Base-by-base conservation (phyloP, 495 filamentous ascomycete species). In the Aspergillus steynii region DNA sequence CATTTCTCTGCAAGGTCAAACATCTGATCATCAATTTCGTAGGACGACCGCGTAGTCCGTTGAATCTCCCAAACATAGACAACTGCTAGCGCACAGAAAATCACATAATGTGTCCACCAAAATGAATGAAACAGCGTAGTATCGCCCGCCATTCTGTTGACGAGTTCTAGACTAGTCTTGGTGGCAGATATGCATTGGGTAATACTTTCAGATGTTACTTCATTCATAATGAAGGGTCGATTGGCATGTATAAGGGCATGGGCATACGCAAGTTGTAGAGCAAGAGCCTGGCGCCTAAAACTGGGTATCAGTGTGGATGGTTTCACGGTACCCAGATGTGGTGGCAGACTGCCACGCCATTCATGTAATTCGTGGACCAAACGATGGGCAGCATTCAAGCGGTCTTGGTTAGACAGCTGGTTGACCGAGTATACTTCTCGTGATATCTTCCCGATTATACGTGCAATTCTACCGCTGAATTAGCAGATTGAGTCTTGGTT, bases 81-180 rank as follows among this genome's bases (percentile, higher is more conserved):
- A 49, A 75, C 69, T 1, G 68, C 68, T 2, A 77, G 61, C 8
- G 74, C 71, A 55, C 69, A 74, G 61, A 77, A 77, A 5, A 65
- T 65, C 5, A 75, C 69, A 57, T 75, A 77, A 49, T 75, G 72
- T 48, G 71, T 77, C 69, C 65, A 74, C 74, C 73, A 77, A 46
- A 77, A 74, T 27, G 69, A 66, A 31, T 73, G 62, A 47, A 75
- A 69, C 10, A 72, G 31, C 1, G 46, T 62, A 6, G 46, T 63
- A n/a, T 68, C 63, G 20, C 54, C 52, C 32, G 61, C 58, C 62
- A 67, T 58, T n/a, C 29, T 61, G 48, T 67, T 56, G 4, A 67
- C 53, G 14, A 67, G 53, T 37, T 64, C 61, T 25, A 67, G 29
- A n/a, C 42, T 49, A 5, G 55, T 5, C 27, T 25, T 50, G 25